phyloP scores from a whole-genome alignment of 2,329 filamentous ascomycete species.

The Neurospora crassa region DNA sequence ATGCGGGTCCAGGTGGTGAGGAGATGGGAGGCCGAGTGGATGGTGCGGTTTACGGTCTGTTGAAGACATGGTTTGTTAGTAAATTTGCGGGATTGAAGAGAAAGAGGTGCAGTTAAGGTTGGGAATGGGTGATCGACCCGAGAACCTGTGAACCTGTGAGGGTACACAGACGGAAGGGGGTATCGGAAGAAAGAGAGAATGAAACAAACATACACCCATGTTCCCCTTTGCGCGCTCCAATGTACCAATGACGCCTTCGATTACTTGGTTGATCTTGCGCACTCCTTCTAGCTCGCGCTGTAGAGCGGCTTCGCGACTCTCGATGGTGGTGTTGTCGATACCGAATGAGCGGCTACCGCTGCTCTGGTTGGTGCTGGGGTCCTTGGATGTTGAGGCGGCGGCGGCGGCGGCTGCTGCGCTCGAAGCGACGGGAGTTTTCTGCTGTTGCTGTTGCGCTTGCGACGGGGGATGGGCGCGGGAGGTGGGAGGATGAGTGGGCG shows the following conservation, averaged over 20 bases:
- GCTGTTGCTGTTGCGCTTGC: slow-evolving; percentile 7
- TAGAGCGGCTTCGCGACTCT: slow-evolving; percentile 63
- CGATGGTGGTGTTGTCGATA: slow-evolving; percentile 31
- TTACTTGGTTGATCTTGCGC: slow-evolving; percentile 75
- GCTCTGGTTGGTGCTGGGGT: slow-evolving; percentile 28
- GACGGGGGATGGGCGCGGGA: slow-evolving; percentile 7
- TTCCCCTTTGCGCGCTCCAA: slow-evolving; percentile 64
- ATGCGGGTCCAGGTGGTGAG: slow-evolving; percentile 95
- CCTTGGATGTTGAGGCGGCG: slow-evolving; percentile 25
- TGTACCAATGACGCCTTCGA: slow-evolving; percentile 67
- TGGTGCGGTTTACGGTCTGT: slow-evolving; percentile 75
- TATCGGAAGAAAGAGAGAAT: neutral
- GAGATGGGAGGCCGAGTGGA: slow-evolving; percentile 77
- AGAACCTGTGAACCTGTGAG: neutral
- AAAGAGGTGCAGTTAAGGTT: neutral
- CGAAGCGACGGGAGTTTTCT: neutral
- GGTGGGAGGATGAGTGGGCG: slow-evolving; percentile 8
- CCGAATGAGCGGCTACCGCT: slow-evolving; percentile 37
- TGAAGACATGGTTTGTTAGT: neutral
- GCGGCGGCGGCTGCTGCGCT: slow-evolving; percentile 11
- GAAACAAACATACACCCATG: slow-evolving; percentile 52
- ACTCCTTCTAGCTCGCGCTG: slow-evolving; percentile 74
- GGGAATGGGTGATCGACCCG: neutral
- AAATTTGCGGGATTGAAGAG: slow-evolving; percentile 5
- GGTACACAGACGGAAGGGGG: neutral